Evolutionary conservation across 2,329 filamentous ascomycete genomes (phyloP).

Genomic region (Coccinonectria pachysandricola): DNA sequence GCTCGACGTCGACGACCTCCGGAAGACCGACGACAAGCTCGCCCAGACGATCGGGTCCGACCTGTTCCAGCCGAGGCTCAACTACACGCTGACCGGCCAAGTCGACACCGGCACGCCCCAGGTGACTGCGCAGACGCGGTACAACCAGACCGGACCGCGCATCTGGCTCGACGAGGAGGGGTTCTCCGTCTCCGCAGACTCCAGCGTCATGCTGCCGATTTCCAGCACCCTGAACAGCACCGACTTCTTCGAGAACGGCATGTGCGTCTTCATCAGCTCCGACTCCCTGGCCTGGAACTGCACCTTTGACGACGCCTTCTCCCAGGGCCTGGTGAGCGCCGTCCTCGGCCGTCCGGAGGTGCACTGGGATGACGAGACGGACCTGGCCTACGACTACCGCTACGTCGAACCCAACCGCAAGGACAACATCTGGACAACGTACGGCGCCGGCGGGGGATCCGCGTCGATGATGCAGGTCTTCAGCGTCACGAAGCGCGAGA

Average conservation of each 20-base stretch:
- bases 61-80: conserved; percentile 5
- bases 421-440: conserved; percentile 10
- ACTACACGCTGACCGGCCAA: conserved; percentile 8
- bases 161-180: conserved; percentile 9
- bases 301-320: conserved; percentile 6
- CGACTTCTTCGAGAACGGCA: neutral
- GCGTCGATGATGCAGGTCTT: conserved; percentile 9
- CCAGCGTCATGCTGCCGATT: neutral
- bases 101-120: conserved; percentile 1
- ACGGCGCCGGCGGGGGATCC: conserved; percentile 8
- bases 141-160: conserved; percentile 2
- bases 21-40: neutral
- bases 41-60: conserved; percentile 5
- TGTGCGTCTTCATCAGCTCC: neutral
- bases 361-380: conserved; percentile 7
- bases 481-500: conserved; percentile 6
- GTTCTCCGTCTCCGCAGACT: conserved; percentile 7
- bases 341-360: conserved; percentile 6
- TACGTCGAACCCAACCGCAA: conserved; percentile 6
- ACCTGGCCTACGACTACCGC: conserved; percentile 1
- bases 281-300: conserved; percentile 7
- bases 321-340: neutral
- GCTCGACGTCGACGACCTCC: neutral
- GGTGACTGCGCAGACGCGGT: neutral
- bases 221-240: rapidly evolving